These are phyloP conservation scores for Orychophragmus violaceus DNA, from an alignment of 345 rosid species.

Conservation along the genomic window DNA sequence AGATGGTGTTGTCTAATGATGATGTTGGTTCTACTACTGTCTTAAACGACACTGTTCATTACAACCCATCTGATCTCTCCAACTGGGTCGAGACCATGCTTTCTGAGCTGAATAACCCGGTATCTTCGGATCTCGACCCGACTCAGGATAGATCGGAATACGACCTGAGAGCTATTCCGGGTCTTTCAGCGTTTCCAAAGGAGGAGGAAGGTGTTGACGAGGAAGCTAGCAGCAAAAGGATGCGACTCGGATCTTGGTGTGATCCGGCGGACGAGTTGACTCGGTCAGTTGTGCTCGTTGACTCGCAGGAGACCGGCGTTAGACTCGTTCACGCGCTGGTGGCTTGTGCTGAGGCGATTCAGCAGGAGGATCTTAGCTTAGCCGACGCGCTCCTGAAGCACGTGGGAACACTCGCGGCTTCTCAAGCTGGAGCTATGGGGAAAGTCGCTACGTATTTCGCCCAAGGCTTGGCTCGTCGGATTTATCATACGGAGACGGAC, in stretches of 20 bases:
- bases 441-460: constrained; percentile 75
- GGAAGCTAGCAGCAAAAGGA: constrained; percentile 34
- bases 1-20: constrained; percentile 67
- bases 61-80: constrained; percentile 75
- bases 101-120: constrained; percentile 51
- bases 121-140: constrained; percentile 16
- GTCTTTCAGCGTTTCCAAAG: constrained; percentile 45
- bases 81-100: constrained; percentile 74
- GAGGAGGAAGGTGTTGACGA: constrained; percentile 5
- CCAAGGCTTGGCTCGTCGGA: constrained; percentile 60
- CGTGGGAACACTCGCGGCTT: constrained; percentile 46
- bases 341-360: constrained; percentile 73
- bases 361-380: constrained; percentile 49
- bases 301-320: constrained; percentile 82
- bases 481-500: constrained; percentile 19
- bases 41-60: constrained; percentile 61
- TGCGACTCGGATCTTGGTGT: constrained; percentile 33
- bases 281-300: constrained; percentile 61
- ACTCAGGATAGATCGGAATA: constrained; percentile 48
- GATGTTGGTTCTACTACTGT: constrained; percentile 61
- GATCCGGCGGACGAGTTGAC: constrained; percentile 20
- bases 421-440: constrained; percentile 51
- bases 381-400: constrained; percentile 60
- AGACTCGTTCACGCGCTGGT: constrained; percentile 64
- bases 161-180: constrained; percentile 76